Evolutionary conservation across 495 filamentous ascomycete genomes (phyloP), one percentile per base, ranked within the genome.

Genomic region (Penicillium turbatum): DNA sequence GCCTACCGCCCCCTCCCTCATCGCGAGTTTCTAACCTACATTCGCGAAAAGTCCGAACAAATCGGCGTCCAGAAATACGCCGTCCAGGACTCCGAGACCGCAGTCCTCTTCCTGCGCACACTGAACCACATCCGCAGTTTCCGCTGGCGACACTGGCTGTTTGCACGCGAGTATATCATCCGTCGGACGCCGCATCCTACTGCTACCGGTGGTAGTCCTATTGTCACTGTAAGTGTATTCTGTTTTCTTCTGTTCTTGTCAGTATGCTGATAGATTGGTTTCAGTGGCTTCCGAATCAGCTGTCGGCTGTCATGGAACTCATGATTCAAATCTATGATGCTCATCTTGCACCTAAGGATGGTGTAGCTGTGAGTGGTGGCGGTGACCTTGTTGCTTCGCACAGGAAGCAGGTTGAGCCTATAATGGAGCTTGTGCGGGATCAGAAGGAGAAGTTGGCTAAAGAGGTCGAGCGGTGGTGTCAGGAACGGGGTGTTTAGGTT

Each of bases 151-250:
- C 91, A 95, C 62, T 96, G 91, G 91, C 84, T 90, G 55, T 95
- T 96, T 60, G 90, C 90, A n/a, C 75, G 89, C 17, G 91, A 96
- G 77, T 96, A 96, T 58, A 95, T 96, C 54, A 80, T 96, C 49
- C 89, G 88, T 62, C 79, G 84, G 52, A 93, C 88, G 0, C 76
- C 72, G 0, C 88, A 96, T 61, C 90, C 91, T 0, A 92, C 87
- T 26, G 91, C 91, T 5, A 96, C 91, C 0, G 91, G 91, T 1
- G 91, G 91, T 1, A 92, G 88, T 63, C 91, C 91, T 1, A 95
- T 96, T 53, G 87, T 96, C 11, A 92, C 87, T 16, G 82, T 82
- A 69, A 62, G 80, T 73, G 10, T 13, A 3, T 6, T 38, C 6
- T 13, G 21, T 10, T 48, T 16, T 37, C 6, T 29, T 37, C n/a